Evolutionary conservation across 352 stramenopile species (phyloP), one percentile per base, ranked within the genome.

Genomic region (Lagenidium sp.): DNA sequence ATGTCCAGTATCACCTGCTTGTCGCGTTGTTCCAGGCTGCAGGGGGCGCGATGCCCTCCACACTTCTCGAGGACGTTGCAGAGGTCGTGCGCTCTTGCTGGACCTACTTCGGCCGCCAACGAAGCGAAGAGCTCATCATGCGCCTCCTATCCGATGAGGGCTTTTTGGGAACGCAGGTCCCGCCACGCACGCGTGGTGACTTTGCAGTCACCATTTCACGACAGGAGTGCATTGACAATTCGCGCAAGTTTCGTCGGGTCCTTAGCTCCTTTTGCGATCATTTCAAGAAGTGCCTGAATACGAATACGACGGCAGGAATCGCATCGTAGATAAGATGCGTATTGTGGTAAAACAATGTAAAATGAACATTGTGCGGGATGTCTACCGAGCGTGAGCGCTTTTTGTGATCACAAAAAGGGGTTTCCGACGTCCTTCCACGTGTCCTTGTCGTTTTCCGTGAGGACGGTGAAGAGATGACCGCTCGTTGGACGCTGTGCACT

Each of bases 171-270:
- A 68, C 71, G 20, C 69, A 78, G n/a, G 74, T 87, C 1, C 65
- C 59, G 2, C 50, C 54, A 16, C 65, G 66, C 18, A 69, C 67
- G 38, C 72, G 72, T 26, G 49, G 37, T 18, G 74, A 86, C 35
- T 87, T 90, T 36, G 53, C 66, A 4, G 61, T 42, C 11, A 80
- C 59, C 25, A 83, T 90, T 50, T 76, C 62, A 7, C 68, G 66
- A 24, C 63, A 60, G 23, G 64, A 76, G 16, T 85, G 74, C 34
- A 60, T 79, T 15, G 72, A 87, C 47, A 85, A 90, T 42, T 60
- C 74, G 43, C 74, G 74, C 56, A 89, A 89, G 46, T 89, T 89
- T 39, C 82, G 79, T 31, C 77, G 77, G 25, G 74, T 85, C 20
- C 53, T 90, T 12, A 73, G 62, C 24, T 59, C 74, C 26, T 90